phyloP scores from a whole-genome alignment of 1,284 basidiomycete genomes.

The Cutaneotrichosporon dermatis region DNA sequence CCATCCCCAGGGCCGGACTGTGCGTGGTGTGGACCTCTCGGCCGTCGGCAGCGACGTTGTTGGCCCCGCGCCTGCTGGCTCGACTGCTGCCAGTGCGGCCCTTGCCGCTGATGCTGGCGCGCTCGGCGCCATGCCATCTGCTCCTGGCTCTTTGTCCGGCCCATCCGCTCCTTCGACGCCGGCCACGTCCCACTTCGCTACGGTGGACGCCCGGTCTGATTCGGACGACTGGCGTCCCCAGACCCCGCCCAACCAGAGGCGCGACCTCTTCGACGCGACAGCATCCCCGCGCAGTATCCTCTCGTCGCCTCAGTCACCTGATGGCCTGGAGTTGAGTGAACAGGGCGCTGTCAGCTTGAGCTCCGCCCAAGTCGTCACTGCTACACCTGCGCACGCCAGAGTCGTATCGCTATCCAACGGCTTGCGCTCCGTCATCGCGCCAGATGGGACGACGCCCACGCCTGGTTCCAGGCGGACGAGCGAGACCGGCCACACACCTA shows the following conservation, averaged over 20 bases:
- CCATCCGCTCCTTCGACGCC: no score
- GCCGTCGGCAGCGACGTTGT: constrained; percentile 1
- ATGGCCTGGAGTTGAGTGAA: neutral
- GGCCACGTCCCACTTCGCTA: no score
- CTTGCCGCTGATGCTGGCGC: no score
- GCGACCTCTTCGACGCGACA: neutral
- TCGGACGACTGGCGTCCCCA: neutral
- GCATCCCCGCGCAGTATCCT: neutral
- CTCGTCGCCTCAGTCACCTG: neutral
- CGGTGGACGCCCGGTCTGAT: no score
- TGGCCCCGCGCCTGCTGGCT: neutral
- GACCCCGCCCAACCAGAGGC: neutral
- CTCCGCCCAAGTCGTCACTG: constrained; percentile 9
- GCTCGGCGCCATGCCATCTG: no score
- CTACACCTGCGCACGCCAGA: neutral
- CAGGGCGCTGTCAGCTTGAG: neutral
- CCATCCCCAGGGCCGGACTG: neutral
- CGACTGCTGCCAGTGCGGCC: no score
- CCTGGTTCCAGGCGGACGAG: no score
- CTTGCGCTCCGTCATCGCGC: neutral
- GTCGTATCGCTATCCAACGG: constrained; percentile 6
- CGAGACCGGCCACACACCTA: no score
- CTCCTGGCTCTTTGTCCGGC: no score
- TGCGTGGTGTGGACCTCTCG: neutral
- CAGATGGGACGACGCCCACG: neutral